Base-by-base conservation (phyloP, 768 basidiomycete genomes). In the Paxillus rubicundulus region DNA sequence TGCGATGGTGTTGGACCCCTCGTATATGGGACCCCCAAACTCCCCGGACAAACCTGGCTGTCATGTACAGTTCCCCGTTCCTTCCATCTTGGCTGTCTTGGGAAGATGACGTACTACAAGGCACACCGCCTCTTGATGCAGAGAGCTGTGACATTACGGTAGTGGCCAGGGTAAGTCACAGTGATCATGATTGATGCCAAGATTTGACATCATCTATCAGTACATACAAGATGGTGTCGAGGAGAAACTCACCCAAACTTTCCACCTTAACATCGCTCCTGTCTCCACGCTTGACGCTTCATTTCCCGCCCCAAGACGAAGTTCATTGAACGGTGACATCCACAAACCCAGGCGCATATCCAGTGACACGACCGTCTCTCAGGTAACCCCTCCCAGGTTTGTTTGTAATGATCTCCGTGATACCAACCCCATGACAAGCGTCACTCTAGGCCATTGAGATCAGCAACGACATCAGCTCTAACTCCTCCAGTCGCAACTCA, bases 11-110 rank as follows among this genome's bases (percentile, higher is more conserved):
- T 32, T 99, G 94, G 92, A 81, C 86, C 50, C 94, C 96, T 28
- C 87, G 89, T 56, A 85, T 99, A 40, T 98, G 95, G 93, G 95
- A 98, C 73, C 97, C 96, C 6, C 95, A 98, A 68, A 87, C 86
- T 38, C 86, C 90, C 12, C 85, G 89, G 61, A 76, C 85, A 50
- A 90, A 88, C 63, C 74, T 93, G 57, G 80, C 84, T 42, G 90
- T 96, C 32, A 74, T 78, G 14, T 98, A 89, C 63, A 82, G 77
- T 59, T 95, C 92, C 1, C 90, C 94, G 14, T 76, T 73, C 33
- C 77, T 96, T 12, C 96, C 96, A 1, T 60, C 82, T 0, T 99
- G 96, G 96, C 73, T 99, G 27, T 74, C 77, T 13, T 98, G 95
- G 94, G 85, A 87, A 59, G 83, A 84, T 45, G 89, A 92, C 55